Conservation (phyloP, 257 asterid species). For the Solanum verrucosum region DNA sequence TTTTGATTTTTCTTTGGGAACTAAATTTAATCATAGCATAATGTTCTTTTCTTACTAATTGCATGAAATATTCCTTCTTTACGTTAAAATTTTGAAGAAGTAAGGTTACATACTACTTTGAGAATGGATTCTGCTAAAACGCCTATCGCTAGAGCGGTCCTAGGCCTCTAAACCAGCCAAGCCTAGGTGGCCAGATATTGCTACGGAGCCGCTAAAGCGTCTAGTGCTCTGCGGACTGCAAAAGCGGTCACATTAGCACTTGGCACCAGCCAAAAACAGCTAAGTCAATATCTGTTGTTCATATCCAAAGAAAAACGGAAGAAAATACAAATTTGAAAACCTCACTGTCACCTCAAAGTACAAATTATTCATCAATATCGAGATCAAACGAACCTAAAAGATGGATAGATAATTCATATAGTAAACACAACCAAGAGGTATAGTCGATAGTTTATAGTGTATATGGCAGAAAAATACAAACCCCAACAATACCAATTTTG, state of each 20-base stretch:
- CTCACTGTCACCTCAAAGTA: no score
- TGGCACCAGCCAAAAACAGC: background rate
- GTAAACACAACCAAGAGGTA: no score
- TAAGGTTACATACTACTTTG: background rate
- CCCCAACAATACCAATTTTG: no score
- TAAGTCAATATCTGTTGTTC: background rate
- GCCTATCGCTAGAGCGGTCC: background rate
- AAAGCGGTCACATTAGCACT: background rate
- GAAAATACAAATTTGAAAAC: no score
- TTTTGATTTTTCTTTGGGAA: background rate
- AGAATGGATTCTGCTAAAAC: background rate
- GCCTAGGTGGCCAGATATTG: background rate
- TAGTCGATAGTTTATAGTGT: no score
- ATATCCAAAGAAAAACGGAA: no score
- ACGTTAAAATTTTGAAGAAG: background rate
- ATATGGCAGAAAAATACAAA: no score
- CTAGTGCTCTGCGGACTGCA: background rate
- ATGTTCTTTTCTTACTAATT: background rate
- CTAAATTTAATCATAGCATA: background rate
- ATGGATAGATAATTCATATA: no score
- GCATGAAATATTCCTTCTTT: background rate
- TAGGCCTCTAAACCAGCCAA: no score
- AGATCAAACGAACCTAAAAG: no score
- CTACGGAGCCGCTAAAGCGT: background rate
- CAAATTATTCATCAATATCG: no score